A percentile compares a stretch with the other conserved stretches of the same genome.
Conservation (phyloP, 371 early-diverging fungal species). For the Thermomucor indicae-seudaticae region DNA sequence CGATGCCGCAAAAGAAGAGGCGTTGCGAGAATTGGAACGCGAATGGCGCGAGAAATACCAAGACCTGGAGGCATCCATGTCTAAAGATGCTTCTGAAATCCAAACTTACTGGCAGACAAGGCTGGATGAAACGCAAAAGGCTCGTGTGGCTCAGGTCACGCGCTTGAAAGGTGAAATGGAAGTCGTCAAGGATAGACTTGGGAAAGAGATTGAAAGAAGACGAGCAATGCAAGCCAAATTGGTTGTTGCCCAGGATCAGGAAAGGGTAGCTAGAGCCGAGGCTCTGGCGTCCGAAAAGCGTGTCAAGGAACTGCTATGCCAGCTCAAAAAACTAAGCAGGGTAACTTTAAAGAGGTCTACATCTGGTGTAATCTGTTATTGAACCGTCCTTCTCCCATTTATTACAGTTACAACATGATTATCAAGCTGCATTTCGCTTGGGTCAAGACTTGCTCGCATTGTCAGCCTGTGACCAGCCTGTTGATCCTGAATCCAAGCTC, state of each 20-base stretch:
- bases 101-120: constrained; percentile 34
- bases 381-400: not conserved
- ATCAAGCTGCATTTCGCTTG: constrained; percentile 4
- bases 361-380: not conserved
- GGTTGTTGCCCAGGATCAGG: not conserved
- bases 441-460: constrained; percentile 5
- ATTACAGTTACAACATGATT: constrained; percentile 4
- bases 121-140: constrained; percentile 13
- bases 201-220: constrained; percentile 27
- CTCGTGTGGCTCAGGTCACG: constrained; percentile 2
- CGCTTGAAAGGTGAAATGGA: constrained; percentile 27
- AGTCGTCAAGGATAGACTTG: constrained; percentile 32
- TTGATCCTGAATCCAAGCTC: too few species aligned
- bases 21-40: not conserved
- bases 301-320: not conserved
- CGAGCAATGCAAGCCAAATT: constrained; percentile 15
- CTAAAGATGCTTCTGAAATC: constrained; percentile 27
- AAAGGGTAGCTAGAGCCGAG: not conserved
- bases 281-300: not conserved
- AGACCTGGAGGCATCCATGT: constrained; percentile 29
- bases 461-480: too few species aligned
- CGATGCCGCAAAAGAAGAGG: constrained; percentile 4
- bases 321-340: not conserved
- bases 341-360: not conserved
- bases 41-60: constrained; percentile 29